These are phyloP conservation scores for Kazachstania kunashirensis DNA, from an alignment of 805 yeast species.

Conservation along the genomic window DNA sequence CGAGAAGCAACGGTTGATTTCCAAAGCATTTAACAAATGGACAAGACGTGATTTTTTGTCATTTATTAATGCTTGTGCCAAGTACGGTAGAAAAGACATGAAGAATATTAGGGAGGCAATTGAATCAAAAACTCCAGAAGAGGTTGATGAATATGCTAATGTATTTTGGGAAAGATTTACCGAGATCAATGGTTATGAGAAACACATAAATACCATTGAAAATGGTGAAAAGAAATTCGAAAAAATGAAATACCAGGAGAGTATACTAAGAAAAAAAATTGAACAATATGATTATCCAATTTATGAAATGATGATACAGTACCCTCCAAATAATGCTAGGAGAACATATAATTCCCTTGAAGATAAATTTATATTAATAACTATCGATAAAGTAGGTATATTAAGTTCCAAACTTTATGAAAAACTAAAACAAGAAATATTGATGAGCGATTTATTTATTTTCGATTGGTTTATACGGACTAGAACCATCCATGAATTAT, in stretches of 20 bases:
- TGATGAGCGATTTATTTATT: slow-evolving; percentile 47
- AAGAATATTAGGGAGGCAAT: slow-evolving; percentile 44
- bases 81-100: slow-evolving; percentile 48
- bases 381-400: slow-evolving; percentile 58
- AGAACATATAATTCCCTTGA: slow-evolving; percentile 59
- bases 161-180: slow-evolving; percentile 55
- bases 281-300: slow-evolving; percentile 48
- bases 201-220: slow-evolving; percentile 62
- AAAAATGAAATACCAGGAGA: slow-evolving; percentile 45
- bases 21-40: slow-evolving; percentile 57
- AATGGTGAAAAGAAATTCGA: slow-evolving; percentile 60
- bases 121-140: slow-evolving; percentile 48
- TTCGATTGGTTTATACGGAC: slow-evolving; percentile 70
- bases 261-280: slow-evolving; percentile 44
- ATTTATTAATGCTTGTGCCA: slow-evolving; percentile 60
- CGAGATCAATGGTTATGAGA: slow-evolving; percentile 61
- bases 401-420: slow-evolving; percentile 51
- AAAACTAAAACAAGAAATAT: slow-evolving; percentile 54
- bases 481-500: slow-evolving; percentile 61
- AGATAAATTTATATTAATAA: slow-evolving; percentile 55
- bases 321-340: slow-evolving; percentile 78
- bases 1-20: slow-evolving; percentile 43
- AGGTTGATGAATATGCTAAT: slow-evolving; percentile 47
- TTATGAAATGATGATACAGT: slow-evolving; percentile 53
- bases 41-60: slow-evolving; percentile 65